Evolutionary conservation across 2,329 filamentous ascomycete species (phyloP), one percentile per base, ranked within the genome.

Genomic region (Aspergillus felis): DNA sequence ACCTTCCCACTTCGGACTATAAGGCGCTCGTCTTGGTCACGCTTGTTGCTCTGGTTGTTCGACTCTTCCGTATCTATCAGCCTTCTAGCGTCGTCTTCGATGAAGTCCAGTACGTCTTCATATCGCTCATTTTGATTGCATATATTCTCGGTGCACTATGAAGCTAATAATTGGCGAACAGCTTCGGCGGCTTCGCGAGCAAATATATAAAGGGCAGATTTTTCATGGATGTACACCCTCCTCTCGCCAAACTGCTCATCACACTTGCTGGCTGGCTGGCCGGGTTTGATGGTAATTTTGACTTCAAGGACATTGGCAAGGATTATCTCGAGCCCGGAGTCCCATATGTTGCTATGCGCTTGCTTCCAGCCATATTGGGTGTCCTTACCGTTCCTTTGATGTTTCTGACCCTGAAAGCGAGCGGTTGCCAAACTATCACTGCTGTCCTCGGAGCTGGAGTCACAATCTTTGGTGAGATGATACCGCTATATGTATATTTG

Each of bases 141-240:
- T 57, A 27, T 10, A 38, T 49, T 9, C 38, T 3, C 14, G 12
- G 51, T n/a, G 28, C 24, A 28, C 28, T 12, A 22, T 44, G 35
- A 38, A 35, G 48, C 58, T 62, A 56, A 63, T 35, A 20, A 50
- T 28, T 38, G 55, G 29, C 57, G 51, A 62, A 64, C 70, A 96
- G 92, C 78, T 99, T 99, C 75, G 94, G 94, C 74, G 94, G 94
- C 51, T 99, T 99, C 74, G 94, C 94, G 64, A 91, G 90, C 68
- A 99, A 99, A 78, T 99, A 99, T 77, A 97, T 99, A 83, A 97
- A 99, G 82, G 94, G 94, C 71, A 89, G 84, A 74, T 99, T 99
- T 84, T 99, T 99, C 77, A 99, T 99, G 94, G 94, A 99, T 74
- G 94, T 99, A n/a, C 94, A 99, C 74, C 94, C 94, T 32, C 94